A percentile compares a stretch with the other conserved stretches of the same genome.
Evolutionary conservation across 2,329 filamentous ascomycete genomes (phyloP).

Genomic region (Didymella glomerata): DNA sequence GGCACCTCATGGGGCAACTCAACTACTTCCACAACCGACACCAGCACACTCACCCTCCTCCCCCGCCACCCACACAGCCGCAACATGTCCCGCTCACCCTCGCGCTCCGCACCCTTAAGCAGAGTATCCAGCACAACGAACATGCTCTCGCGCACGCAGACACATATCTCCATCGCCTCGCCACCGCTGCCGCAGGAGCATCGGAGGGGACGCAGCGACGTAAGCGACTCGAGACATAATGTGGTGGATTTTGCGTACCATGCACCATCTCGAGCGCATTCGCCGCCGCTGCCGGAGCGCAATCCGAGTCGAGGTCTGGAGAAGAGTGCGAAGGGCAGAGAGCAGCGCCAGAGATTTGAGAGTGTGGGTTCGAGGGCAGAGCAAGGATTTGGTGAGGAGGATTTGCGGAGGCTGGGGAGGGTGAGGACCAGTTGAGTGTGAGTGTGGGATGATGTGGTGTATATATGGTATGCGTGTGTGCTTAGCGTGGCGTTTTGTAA

Average conservation of each 20-base stretch:
- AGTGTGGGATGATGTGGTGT: neutral
- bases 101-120: constrained; percentile 8
- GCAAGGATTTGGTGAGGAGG: neutral
- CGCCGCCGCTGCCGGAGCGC: constrained; percentile 3
- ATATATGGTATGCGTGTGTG: neutral
- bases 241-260: constrained; percentile 6
- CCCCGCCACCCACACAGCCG: neutral
- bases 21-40: constrained; percentile 6
- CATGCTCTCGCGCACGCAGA: constrained; percentile 6
- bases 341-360: neutral
- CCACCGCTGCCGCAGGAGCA: neutral
- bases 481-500: neutral
- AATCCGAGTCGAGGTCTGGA: neutral
- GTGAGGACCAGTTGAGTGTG: constrained; percentile 1
- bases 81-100: constrained; percentile 7
- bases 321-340: neutral
- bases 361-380: constrained; percentile 3
- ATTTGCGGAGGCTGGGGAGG: constrained; percentile 4
- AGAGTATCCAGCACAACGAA: constrained; percentile 8
- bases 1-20: constrained; percentile 20
- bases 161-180: neutral
- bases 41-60: constrained; percentile 13
- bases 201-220: neutral
- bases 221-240: neutral
- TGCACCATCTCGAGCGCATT: neutral